phyloP scores from a whole-genome alignment of 2,329 filamentous ascomycete genomes.

The Talaromyces rugulosus region DNA sequence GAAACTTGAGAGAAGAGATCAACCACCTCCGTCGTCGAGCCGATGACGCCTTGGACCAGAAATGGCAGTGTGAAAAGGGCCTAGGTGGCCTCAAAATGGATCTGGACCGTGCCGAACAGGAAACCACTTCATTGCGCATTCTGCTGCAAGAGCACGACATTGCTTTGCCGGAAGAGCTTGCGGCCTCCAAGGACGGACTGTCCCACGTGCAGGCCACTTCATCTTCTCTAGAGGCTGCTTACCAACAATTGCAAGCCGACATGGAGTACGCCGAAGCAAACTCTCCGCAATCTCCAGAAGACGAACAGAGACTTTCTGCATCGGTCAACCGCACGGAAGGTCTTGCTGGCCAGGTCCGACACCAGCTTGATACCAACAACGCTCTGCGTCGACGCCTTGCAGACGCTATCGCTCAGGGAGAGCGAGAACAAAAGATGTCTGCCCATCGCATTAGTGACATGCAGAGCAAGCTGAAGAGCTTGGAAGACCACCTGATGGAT shows the following conservation, averaged over 20 bases:
- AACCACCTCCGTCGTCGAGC: conserved; percentile 77
- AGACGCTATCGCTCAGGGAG: conserved; percentile 76
- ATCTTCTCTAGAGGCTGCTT: conserved; percentile 68
- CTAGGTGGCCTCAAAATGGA: conserved; percentile 90
- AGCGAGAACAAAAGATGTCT: conserved; percentile 75
- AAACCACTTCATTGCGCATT: conserved; percentile 76
- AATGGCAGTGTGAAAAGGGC: conserved; percentile 93
- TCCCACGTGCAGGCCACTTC: conserved; percentile 57
- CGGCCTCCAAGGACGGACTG: conserved; percentile 40
- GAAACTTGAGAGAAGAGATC: conserved; percentile 75
- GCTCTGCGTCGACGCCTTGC: conserved; percentile 71
- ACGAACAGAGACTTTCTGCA: conserved; percentile 32
- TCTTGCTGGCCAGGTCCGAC: conserved; percentile 71
- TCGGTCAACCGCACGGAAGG: conserved; percentile 67
- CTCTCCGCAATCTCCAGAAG: conserved; percentile 68
- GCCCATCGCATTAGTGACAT: conserved; percentile 77
- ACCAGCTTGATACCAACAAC: conserved; percentile 74
- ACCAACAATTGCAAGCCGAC: conserved; percentile 67
- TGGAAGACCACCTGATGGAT: conserved; percentile 78
- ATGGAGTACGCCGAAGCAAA: conserved; percentile 63
- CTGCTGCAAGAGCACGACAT: conserved; percentile 82
- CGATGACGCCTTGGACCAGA: conserved; percentile 90
- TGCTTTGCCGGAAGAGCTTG: conserved; percentile 60
- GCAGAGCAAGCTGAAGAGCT: conserved; percentile 70
- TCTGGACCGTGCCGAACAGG: conserved; percentile 88